Base-by-base conservation (phyloP, 1,284 basidiomycete genomes). In the Rhodotorula sp. region DNA sequence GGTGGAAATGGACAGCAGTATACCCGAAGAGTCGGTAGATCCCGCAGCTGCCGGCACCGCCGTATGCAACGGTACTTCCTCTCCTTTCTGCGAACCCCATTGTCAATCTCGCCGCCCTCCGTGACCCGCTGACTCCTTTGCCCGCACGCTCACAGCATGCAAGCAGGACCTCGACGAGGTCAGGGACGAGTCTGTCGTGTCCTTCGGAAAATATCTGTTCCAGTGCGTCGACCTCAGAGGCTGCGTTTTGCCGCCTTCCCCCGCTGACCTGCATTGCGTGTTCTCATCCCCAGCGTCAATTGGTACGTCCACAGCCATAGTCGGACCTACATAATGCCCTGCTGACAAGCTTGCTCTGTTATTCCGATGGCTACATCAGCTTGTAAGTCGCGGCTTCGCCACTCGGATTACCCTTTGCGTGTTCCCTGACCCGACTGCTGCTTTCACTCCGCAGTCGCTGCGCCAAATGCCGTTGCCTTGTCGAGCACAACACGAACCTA, bases 401-500 rank as follows among this genome's bases (percentile, higher is more conserved):
- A 6, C 12, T 47, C 12, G 2, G 8, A 20, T 3, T 47, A 2
- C 23, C 15, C 29, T 34, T 2, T 18, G 39, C 29, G 21, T 0
- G 8, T 48, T 48, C 20, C 26, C 57, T 64, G 54, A 67, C 43
- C 29, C 1, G 8, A 39, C 43, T 20, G 14, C 48, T 14, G 21
- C 23, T 6, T 31, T 15, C 49, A 4, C 39, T 43, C 12, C 31
- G 26, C 64, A 79, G 78, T 76, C 81, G 83, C 26, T 85, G 84
- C 73, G 82, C 82, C 46, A 85, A 85, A 77, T 87, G 85, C 80
- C 81, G 83, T 65, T 84, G 84, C 65, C 81, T 82, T 58, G 85
- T 86, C 62, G 85, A 86, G 78, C 86, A 95, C 48, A 96, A 98
- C 81, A 97, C 95, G 56, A 98, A 97, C 83, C 87, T 99, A 31